Conservation (phyloP, 2,329 filamentous ascomycete genomes). For the Aaosphaeria arxii region DNA sequence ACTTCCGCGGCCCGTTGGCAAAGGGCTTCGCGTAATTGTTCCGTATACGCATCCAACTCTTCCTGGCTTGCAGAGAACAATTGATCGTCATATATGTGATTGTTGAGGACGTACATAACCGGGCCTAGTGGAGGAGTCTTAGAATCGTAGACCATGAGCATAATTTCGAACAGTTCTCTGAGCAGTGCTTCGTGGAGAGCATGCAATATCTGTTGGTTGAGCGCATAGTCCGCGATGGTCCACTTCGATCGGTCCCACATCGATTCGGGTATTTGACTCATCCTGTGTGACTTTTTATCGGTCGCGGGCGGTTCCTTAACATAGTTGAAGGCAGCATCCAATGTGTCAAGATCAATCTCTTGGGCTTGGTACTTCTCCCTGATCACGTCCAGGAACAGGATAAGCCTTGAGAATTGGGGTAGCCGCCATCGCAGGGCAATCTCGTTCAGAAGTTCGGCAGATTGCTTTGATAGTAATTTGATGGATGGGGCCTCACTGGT, state of each 20-base stretch:
- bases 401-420: slow-evolving; percentile 74
- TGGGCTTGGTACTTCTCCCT: slow-evolving; percentile 81
- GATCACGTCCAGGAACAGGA: slow-evolving; percentile 80
- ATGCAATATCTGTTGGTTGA: slow-evolving; percentile 72
- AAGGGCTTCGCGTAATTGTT: slow-evolving; percentile 70
- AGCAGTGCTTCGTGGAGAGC: slow-evolving; percentile 77
- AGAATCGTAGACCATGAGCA: slow-evolving; percentile 84
- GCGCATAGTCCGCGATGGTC: slow-evolving; percentile 48
- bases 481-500: slow-evolving; percentile 48
- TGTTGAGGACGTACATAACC: slow-evolving; percentile 76
- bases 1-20: slow-evolving; percentile 71
- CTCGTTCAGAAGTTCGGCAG: slow-evolving; percentile 79
- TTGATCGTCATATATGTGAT: slow-evolving; percentile 76
- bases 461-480: slow-evolving; percentile 68
- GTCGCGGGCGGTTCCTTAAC: slow-evolving; percentile 70
- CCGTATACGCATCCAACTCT: slow-evolving; percentile 68
- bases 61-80: slow-evolving; percentile 69
- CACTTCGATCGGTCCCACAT: slow-evolving; percentile 51
- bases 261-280: slow-evolving; percentile 38
- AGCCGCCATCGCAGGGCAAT: slow-evolving; percentile 86
- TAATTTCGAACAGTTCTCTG: slow-evolving; percentile 81
- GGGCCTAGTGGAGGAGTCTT: slow-evolving; percentile 79
- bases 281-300: slow-evolving; percentile 59
- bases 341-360: slow-evolving; percentile 74
- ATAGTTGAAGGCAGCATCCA: slow-evolving; percentile 80